Evolutionary conservation across 1,284 basidiomycete genomes (phyloP).

Genomic region (Leccinum pachyderme): DNA sequence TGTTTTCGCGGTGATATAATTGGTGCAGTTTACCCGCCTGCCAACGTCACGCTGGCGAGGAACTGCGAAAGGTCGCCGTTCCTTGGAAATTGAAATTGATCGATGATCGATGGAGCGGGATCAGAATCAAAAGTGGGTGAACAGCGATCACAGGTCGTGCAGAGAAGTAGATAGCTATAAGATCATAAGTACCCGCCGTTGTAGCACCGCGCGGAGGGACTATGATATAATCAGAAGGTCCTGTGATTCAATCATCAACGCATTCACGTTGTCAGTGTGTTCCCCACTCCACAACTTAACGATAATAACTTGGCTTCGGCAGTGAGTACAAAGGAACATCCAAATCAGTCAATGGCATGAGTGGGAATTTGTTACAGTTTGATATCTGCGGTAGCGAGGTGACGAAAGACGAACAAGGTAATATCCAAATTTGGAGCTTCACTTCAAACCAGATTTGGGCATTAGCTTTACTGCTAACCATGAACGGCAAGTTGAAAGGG

Average conservation of each 20-base stretch:
- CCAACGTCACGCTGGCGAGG: not conserved
- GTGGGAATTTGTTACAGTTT: constrained; percentile 5
- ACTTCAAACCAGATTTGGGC: constrained; percentile 19
- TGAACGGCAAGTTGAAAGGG: constrained; percentile 29
- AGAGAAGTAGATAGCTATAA: constrained; percentile 3
- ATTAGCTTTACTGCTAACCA: constrained; percentile 21
- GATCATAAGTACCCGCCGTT: not conserved
- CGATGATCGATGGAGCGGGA: not conserved
- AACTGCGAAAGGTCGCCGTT: not conserved
- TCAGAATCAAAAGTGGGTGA: not conserved
- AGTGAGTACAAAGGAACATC: constrained; percentile 21
- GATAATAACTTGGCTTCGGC: not conserved
- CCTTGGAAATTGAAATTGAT: not conserved
- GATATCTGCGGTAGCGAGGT: not conserved
- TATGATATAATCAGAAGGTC: constrained; percentile 9
- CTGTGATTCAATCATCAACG: constrained; percentile 10
- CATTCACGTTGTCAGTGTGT: not conserved
- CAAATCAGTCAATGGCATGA: constrained; percentile 8
- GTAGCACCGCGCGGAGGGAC: not conserved
- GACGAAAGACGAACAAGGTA: constrained; percentile 25
- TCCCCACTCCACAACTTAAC: not conserved
- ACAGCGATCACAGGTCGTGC: not conserved
- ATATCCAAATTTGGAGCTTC: constrained; percentile 21
- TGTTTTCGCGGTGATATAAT: not conserved
- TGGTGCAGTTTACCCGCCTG: not conserved